These are phyloP conservation scores for Spizellomyces punctatus DNA, from an alignment of 192 early-diverging fungal genomes.

Conservation along the genomic window DNA sequence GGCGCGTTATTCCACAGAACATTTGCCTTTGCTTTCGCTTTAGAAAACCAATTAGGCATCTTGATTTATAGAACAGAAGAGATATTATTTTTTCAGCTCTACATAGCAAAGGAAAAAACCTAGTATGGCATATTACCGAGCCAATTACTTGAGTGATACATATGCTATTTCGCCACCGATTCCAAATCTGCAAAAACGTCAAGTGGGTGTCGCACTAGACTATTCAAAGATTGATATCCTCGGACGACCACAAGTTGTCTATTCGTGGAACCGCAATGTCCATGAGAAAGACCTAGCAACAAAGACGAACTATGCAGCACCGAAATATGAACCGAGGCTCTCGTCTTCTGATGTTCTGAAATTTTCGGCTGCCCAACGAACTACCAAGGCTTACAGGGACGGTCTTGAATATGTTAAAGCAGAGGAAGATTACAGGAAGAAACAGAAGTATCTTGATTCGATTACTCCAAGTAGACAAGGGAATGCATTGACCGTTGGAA, in stretches of 20 bases:
- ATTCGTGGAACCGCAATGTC: slow-evolving; percentile 17
- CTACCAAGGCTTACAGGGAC: slow-evolving; percentile 15
- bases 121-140: slow-evolving; percentile 18
- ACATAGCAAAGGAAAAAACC: not conserved
- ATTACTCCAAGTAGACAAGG: not conserved
- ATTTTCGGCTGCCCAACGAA: slow-evolving; percentile 1
- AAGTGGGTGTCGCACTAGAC: slow-evolving; percentile 10
- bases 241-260: slow-evolving; percentile 5
- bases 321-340: not conserved
- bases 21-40: not conserved
- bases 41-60: not conserved
- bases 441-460: not conserved
- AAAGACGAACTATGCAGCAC: not conserved
- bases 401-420: slow-evolving; percentile 19
- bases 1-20: slow-evolving; percentile 11
- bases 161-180: not conserved
- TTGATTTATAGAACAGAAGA: slow-evolving; percentile 3
- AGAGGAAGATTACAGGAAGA: slow-evolving; percentile 12
- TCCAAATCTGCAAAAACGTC: slow-evolving; percentile 7
- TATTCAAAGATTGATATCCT: slow-evolving; percentile 12
- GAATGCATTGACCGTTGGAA: not conserved
- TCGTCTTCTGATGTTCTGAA: not conserved
- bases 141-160: slow-evolving; percentile 6
- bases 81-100: not conserved
- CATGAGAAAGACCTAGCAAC: slow-evolving; percentile 15